Evolutionary conservation across 208 protist genomes (phyloP).

Genomic region (Crithidia thermophila): DNA sequence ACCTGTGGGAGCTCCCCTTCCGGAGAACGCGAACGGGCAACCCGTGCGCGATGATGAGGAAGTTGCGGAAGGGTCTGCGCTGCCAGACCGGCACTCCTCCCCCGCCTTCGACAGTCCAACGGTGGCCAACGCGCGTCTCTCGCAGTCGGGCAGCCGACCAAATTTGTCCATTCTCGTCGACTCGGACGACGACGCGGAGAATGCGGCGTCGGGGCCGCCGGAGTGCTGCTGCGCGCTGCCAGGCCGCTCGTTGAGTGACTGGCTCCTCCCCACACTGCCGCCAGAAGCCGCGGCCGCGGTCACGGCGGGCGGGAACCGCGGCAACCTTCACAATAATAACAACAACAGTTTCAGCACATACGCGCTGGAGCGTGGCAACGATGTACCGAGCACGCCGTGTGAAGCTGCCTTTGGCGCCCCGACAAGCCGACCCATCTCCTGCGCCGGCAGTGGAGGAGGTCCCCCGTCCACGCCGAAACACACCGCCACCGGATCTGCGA

Average conservation of each 20-base stretch:
- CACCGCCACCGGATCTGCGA: background rate
- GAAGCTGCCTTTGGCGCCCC: background rate
- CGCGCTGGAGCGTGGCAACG: background rate
- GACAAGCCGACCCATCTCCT: conserved; percentile 21
- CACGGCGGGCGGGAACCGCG: too few relatives aligned
- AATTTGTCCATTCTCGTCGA: conserved; percentile 20
- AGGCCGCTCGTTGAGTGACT: background rate
- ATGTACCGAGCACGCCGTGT: background rate
- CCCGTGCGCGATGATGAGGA: too few relatives aligned
- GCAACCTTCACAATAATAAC: background rate
- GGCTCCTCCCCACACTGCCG: conserved; percentile 19
- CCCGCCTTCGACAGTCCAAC: conserved; percentile 10
- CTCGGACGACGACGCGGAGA: background rate
- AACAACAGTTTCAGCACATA: background rate
- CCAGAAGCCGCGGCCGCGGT: conserved; percentile 1
- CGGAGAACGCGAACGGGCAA: too few relatives aligned
- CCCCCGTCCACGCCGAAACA: background rate
- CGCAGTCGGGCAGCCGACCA: background rate
- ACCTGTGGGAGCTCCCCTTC: background rate
- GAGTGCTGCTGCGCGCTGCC: background rate
- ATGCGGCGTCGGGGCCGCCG: background rate
- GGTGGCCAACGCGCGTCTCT: too few relatives aligned
- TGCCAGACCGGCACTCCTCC: too few relatives aligned
- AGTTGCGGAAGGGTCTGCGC: too few relatives aligned
- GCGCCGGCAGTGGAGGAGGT: background rate